A percentile compares a stretch with the other conserved stretches of the same genome.
Conservation (phyloP, 1,139 yeast species). For the Diutina pseudorugosa region DNA sequence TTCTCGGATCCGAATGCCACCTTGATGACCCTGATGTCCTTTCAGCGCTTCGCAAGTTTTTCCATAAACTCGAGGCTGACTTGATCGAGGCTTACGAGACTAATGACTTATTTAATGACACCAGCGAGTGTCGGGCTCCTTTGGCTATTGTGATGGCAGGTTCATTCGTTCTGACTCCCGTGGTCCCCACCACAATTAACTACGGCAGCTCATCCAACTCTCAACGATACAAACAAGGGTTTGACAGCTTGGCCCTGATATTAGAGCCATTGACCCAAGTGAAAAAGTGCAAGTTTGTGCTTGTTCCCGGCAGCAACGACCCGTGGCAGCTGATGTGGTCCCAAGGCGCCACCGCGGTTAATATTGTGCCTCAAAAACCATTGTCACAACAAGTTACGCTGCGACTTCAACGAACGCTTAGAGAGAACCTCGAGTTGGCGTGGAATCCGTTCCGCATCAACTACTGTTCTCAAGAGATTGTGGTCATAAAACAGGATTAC, state of each 20-base stretch:
- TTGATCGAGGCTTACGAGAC: conserved; percentile 19
- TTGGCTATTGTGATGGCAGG: conserved; percentile 35
- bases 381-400: conserved; percentile 63
- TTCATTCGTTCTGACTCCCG: conserved; percentile 60
- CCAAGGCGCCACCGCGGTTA: conserved; percentile 47
- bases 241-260: conserved; percentile 60
- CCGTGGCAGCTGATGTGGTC: conserved; percentile 80
- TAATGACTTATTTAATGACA: not conserved
- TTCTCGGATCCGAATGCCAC: conserved; percentile 64
- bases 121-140: conserved; percentile 19
- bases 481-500: conserved; percentile 59
- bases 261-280: conserved; percentile 22
- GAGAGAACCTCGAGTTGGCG: conserved; percentile 33
- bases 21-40: conserved; percentile 32
- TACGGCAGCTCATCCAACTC: conserved; percentile 28
- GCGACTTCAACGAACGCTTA: conserved; percentile 51
- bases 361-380: conserved; percentile 56
- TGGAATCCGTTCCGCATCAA: conserved; percentile 78
- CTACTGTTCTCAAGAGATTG: conserved; percentile 76
- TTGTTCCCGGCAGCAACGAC: conserved; percentile 84
- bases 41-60: conserved; percentile 9
- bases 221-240: conserved; percentile 53
- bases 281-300: conserved; percentile 34
- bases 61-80: conserved; percentile 7
- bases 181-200: conserved; percentile 23